A percentile compares a stretch with the other conserved stretches of the same genome.
Evolutionary conservation across 1,139 yeast species (phyloP).

Genomic region (Taiozyma sp.): DNA sequence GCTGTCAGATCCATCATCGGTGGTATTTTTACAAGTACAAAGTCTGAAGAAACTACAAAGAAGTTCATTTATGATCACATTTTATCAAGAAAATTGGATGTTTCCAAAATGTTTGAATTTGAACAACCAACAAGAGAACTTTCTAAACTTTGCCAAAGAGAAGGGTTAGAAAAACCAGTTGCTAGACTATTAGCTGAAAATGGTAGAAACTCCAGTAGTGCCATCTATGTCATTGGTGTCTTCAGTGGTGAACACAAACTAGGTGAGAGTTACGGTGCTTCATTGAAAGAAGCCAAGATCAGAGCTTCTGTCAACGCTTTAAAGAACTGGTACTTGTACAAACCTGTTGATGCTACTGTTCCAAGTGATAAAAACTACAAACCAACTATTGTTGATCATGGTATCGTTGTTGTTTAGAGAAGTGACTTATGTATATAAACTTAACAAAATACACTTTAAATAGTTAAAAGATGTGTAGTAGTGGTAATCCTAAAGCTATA

Average conservation of each 20-base stretch:
- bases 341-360: slow-evolving; percentile 58
- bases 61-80: slow-evolving; percentile 68
- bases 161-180: slow-evolving; percentile 70
- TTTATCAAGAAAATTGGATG: slow-evolving; percentile 72
- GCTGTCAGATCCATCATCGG: slow-evolving; percentile 73
- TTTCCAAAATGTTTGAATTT: slow-evolving; percentile 72
- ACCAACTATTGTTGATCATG: slow-evolving; percentile 35
- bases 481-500: background rate
- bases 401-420: slow-evolving; percentile 35
- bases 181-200: slow-evolving; percentile 88
- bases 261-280: slow-evolving; percentile 96
- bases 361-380: slow-evolving; percentile 52
- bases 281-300: slow-evolving; percentile 85
- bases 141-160: slow-evolving; percentile 71
- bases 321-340: slow-evolving; percentile 87
- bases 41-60: slow-evolving; percentile 58
- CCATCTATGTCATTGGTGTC: slow-evolving; percentile 88
- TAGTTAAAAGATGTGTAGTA: background rate
- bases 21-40: slow-evolving; percentile 57
- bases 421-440: background rate
- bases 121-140: slow-evolving; percentile 85
- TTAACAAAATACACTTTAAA: background rate
- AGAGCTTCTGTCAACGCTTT: slow-evolving; percentile 90
- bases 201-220: slow-evolving; percentile 81
- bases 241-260: slow-evolving; percentile 78